Evolutionary conservation across 1,284 basidiomycete species (phyloP), one percentile per base, ranked within the genome.

Genomic region (Neonothopanus nambi): DNA sequence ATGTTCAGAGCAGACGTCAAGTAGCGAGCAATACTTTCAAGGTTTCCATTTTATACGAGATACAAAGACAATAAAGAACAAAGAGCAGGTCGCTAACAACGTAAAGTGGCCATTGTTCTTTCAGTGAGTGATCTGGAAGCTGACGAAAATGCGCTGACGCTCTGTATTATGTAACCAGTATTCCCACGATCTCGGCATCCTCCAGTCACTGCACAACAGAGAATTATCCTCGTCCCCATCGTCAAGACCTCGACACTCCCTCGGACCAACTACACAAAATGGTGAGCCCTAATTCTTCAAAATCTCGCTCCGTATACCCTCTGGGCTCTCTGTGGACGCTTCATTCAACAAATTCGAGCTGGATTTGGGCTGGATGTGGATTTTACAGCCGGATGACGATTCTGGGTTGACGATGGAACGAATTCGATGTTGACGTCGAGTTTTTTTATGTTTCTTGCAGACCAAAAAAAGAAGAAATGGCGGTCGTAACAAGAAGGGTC

Each of bases 401-500:
- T 28, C 26, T 5, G 5, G 5, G 5, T 28, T 28, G 26, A n/a
- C n/a, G 26, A 28, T 11, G 9, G 30, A 9, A 33, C n/a, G n/a
- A n/a, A n/a, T 33, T 3, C 30, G 30, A 33, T 11, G 13, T 33
- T 33, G 30, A 33, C 30, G 9, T 52, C 41, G 8, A 17, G 9
- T 13, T 24, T n/a, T 15, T 24, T 21, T 43, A 13, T 11, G 11
- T 20, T 43, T 43, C 47, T 52, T 59, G 54, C 67, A 92, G 96
- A 98, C 95, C 67, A 98, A 96, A 84, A 98, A 98, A 83, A 90
- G 96, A 91, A 91, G 96, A 90, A 94, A 93, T 83, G 89, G 87
- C 72, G 96, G 94, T 67, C 92, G 94, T 69, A 96, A 96, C 93
- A 95, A 95, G 83, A 93, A 96, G 76, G 95, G 96, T 69, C 94